Percentiles rank a stretch among this genome's conserved stretches.
Evolutionary conservation across 2,329 filamentous ascomycete species (phyloP).

Genomic region (Mycogone perniciosa): DNA sequence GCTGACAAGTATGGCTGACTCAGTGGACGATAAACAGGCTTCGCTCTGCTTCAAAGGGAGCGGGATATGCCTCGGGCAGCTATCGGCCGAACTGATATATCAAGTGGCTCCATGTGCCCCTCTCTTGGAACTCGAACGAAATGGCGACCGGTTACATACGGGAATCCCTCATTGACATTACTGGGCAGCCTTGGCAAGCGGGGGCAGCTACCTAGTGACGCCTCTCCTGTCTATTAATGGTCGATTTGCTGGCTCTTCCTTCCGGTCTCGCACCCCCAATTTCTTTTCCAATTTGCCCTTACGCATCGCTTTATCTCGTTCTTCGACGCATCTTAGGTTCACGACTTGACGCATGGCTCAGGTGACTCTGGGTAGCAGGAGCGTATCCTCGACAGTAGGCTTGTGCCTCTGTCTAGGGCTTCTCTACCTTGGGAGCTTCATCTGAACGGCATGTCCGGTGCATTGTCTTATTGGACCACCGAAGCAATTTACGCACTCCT

Average conservation of each 20-base stretch:
- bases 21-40: conserved; percentile 80
- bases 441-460: conserved; percentile 38
- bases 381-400: conserved; percentile 3
- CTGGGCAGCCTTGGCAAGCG: conserved; percentile 14
- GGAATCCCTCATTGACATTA: conserved; percentile 22
- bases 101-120: conserved; percentile 16
- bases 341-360: conserved; percentile 35
- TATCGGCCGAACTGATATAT: conserved; percentile 31
- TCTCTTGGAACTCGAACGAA: conserved; percentile 12
- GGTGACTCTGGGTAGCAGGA: conserved; percentile 22
- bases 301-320: conserved; percentile 37
- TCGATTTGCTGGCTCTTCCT: conserved; percentile 16
- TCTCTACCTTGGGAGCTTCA: conserved; percentile 16
- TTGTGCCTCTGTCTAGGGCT: conserved; percentile 8
- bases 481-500: conserved; percentile 11
- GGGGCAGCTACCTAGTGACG: neutral
- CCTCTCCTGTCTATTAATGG: neutral
- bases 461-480: conserved; percentile 19
- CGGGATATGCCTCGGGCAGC: conserved; percentile 38
- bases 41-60: conserved; percentile 73
- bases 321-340: conserved; percentile 33
- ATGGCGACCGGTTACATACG: conserved; percentile 10
- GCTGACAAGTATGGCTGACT: conserved; percentile 72
- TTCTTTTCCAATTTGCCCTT: conserved; percentile 20
- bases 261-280: conserved; percentile 21